Evolutionary conservation across 2,329 filamentous ascomycete species (phyloP).

Genomic region (Aspergillus tubingensis): DNA sequence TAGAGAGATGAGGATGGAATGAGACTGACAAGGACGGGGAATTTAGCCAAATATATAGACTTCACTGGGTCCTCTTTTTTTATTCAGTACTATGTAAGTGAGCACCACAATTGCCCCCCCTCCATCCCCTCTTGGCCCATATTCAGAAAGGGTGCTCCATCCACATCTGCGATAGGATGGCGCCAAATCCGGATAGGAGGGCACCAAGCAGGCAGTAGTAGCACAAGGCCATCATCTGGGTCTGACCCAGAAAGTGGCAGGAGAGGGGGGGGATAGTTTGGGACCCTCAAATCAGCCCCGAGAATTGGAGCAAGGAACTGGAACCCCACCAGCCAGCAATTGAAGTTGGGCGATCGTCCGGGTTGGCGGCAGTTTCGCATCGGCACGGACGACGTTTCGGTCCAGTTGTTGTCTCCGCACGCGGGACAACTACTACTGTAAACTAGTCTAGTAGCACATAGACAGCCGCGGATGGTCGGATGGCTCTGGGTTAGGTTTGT

Average conservation of each 20-base stretch:
- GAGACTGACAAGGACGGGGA: conserved; percentile 11
- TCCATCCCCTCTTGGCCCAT: conserved; percentile 3
- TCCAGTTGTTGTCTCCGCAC: conserved; percentile 14
- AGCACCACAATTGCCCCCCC: not conserved
- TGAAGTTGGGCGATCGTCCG: not conserved
- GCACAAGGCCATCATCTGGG: too few species aligned
- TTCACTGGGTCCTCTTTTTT: not conserved
- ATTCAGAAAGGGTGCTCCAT: not conserved
- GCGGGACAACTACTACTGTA: conserved; percentile 2
- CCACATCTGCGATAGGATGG: not conserved
- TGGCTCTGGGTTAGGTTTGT: not conserved
- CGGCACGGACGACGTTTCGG: not conserved
- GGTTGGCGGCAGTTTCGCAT: not conserved
- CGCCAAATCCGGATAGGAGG: too few species aligned
- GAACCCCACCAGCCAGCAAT: not conserved
- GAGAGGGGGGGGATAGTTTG: too few species aligned
- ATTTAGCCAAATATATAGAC: conserved; percentile 23
- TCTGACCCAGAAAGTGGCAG: too few species aligned
- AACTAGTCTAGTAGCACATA: not conserved
- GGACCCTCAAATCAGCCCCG: too few species aligned
- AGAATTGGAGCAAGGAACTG: too few species aligned
- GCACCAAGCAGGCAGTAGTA: too few species aligned
- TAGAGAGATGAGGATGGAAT: conserved; percentile 9
- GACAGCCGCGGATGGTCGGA: too few species aligned
- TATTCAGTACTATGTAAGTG: not conserved